These are phyloP conservation scores for Talaromyces thailandensis DNA, from an alignment of 495 filamentous ascomycete genomes.

Conservation along the genomic window DNA sequence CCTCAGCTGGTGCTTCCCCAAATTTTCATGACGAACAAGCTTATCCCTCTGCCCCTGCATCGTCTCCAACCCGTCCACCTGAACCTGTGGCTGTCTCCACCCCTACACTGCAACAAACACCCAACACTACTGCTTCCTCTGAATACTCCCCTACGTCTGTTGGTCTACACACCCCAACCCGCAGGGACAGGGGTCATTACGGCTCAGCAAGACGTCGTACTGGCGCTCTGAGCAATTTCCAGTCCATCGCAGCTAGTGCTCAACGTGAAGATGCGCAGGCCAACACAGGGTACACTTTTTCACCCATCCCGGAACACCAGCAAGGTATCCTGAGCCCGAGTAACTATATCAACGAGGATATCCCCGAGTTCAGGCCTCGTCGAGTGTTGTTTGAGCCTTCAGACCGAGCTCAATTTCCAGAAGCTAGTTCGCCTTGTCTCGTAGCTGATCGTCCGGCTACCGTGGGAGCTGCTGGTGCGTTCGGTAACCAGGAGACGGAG, in stretches of 20 bases:
- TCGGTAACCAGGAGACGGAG: too few species aligned
- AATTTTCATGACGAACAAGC: not conserved
- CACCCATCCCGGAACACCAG: not conserved
- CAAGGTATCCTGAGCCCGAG: not conserved
- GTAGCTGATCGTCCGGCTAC: not conserved
- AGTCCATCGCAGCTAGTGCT: not conserved
- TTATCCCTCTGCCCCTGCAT: not conserved
- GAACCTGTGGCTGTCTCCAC: not conserved
- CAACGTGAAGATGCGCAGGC: not conserved
- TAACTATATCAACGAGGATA: not conserved
- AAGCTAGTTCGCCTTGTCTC: not conserved
- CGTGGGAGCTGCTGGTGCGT: not conserved
- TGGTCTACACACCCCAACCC: not conserved
- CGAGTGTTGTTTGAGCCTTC: not conserved
- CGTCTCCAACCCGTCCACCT: not conserved
- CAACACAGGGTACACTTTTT: not conserved
- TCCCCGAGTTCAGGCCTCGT: not conserved
- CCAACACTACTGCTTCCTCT: not conserved
- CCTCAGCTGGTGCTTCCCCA: not conserved
- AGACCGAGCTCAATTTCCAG: not conserved
- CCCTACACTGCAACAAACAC: not conserved
- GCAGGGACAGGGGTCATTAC: not conserved
- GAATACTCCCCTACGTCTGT: not conserved
- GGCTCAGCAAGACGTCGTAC: not conserved
- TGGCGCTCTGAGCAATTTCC: not conserved